Percentiles rank a stretch among this genome's conserved stretches.
Conservation (phyloP, 345 rosid genomes). For the Atalantia buxifolia region DNA sequence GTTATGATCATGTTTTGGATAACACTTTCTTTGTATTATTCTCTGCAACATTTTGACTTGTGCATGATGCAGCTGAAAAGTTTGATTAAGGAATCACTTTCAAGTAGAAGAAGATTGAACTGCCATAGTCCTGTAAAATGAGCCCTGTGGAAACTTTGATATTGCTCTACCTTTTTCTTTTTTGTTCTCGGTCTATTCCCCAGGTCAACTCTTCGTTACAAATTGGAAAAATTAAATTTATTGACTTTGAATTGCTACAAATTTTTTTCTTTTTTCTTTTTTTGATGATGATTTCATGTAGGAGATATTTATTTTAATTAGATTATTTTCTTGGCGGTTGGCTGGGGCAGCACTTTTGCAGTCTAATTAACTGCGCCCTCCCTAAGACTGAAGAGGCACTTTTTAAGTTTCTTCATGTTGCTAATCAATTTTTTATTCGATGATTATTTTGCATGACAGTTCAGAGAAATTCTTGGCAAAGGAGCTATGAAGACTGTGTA, state of each 20-base stretch:
- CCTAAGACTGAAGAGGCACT: not conserved
- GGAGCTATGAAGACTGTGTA: constrained; percentile 98
- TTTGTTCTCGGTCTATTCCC: not conserved
- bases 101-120: not conserved
- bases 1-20: no score
- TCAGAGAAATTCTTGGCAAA: constrained; percentile 74
- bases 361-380: not conserved
- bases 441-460: constrained; percentile 35
- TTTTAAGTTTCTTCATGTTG: not conserved
- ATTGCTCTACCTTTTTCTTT: not conserved
- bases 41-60: not conserved
- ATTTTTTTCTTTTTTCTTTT: no score
- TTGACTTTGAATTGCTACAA: not conserved
- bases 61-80: not conserved
- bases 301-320: not conserved
- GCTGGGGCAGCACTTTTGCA: not conserved
- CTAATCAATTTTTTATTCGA: not conserved
- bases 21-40: not conserved
- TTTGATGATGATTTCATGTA: not conserved
- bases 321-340: not conserved
- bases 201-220: not conserved
- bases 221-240: not conserved
- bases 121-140: not conserved
- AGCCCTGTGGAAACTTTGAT: not conserved
- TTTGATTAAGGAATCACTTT: not conserved